Base-by-base conservation (phyloP, 2,329 filamentous ascomycete genomes). In the Xylariaceae sp. region DNA sequence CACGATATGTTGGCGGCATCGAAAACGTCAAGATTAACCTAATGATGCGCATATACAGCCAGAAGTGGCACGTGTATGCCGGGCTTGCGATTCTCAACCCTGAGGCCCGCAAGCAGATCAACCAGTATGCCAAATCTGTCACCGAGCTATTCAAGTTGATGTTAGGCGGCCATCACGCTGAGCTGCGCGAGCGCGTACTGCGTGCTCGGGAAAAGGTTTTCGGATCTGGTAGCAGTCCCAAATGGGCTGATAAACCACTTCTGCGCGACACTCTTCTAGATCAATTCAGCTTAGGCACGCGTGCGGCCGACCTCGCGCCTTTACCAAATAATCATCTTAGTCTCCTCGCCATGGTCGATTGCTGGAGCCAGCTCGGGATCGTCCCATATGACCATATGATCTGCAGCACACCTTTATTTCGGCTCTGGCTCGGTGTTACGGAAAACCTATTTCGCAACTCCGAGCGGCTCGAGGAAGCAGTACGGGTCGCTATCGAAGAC, bases 11-110 rank as follows among this genome's bases (percentile, higher is more conserved):
- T 4, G 94, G 94, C 53, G 95, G 94, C 47, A 96, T 99, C 65
- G 94, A 99, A 72, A 99, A 99, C 70, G 93, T 97, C 64, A 99
- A 99, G 75, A 96, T 97, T 76, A 99, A 99, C 74, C 86, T 97
- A 61, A 97, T 91, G 61, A 77, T 99, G 60, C 91, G 94, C 63
- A 97, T 99, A 74, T 99, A 97, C 75, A 87, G 88, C 54, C 96
- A 97, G 72, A 99, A 97, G 72, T 99, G 95, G 95, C 95, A 99
- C 75, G 94, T 99, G 52, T 99, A 99, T 71, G 94, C 94, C 17
- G 94, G 94, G 0, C 86, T 99, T 9, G 94, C 95, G 11, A 99
- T 99, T 66, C 81, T 99, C 53, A 99, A 99, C 69, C 94, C 94
- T 0, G 88, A 91, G 53, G 94, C 94, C 3, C 89, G 88, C 69